Base-by-base conservation (phyloP, 192 early-diverging fungal species). In the Allomyces macrogynus region DNA sequence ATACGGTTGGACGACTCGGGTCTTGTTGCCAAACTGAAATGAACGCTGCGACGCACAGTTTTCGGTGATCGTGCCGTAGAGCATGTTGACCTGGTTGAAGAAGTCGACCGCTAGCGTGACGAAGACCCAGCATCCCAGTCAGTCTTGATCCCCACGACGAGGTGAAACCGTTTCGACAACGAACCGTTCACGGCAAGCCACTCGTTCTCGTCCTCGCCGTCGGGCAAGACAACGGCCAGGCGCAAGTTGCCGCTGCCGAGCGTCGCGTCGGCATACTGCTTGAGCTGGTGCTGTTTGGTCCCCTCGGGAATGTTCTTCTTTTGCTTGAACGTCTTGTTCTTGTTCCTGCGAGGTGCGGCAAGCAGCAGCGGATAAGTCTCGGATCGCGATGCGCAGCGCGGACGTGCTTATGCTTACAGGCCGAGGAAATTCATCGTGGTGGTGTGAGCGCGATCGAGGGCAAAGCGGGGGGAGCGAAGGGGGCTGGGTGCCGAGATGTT, bases 1-100 rank as follows among this genome's bases (percentile, higher is more conserved):
- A 7, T 7, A 8, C 32, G 4, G n/a, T n/a, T n/a, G n/a, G n/a
- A n/a, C n/a, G n/a, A n/a, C n/a, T n/a, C n/a, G n/a, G n/a, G n/a
- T n/a, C n/a, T n/a, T n/a, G n/a, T n/a, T n/a, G n/a, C n/a, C n/a
- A n/a, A n/a, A n/a, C n/a, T n/a, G n/a, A n/a, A n/a, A n/a, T n/a
- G n/a, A n/a, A n/a, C n/a, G n/a, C n/a, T n/a, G n/a, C n/a, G 16
- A 66, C 32, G 32, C 32, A 40, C 32, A 40, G 32, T 40, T 40
- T 71, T 86, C 84, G 43, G 84, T 81, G 42, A 89, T 82, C 10
- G 87, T 83, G 64, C 87, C 90, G 72, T 90, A 97, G 10, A 97
- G 75, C 84, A 95, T 84, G 75, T 94, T 95, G 65, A 92, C 84
- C 74, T 97, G 94, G 78, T 93, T 93, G 75, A 88, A 95, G 73